phyloP scores from a whole-genome alignment of 331 rosid species.

The Saraca asoca region DNA sequence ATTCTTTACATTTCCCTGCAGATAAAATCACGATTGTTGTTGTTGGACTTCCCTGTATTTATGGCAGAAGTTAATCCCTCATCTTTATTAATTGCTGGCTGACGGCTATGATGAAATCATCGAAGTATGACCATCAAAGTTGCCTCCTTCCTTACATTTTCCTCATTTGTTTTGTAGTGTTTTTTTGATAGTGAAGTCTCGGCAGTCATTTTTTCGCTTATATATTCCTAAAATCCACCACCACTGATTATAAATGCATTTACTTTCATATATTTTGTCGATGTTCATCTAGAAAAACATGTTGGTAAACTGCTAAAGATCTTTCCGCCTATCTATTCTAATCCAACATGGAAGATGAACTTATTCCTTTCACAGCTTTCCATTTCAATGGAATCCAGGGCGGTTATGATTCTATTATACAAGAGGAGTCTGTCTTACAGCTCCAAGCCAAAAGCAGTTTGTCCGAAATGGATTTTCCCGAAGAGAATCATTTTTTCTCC shows the following conservation, averaged over 20 bases:
- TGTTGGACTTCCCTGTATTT: not conserved
- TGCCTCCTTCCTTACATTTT: slow-evolving; percentile 9
- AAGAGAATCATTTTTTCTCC: slow-evolving; percentile 20
- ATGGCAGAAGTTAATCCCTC: slow-evolving; percentile 1
- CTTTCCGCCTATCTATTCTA: slow-evolving; percentile 1
- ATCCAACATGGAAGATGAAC: slow-evolving; percentile 32
- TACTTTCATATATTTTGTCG: not conserved
- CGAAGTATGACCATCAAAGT: slow-evolving; percentile 37
- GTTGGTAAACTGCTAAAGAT: not conserved
- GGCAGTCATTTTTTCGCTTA: not conserved
- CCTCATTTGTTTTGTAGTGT: not conserved
- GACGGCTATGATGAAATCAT: slow-evolving; percentile 27
- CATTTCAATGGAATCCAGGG: slow-evolving; percentile 40
- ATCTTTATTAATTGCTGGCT: slow-evolving; percentile 2
- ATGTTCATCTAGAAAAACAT: slow-evolving; percentile 3
- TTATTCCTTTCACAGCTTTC: slow-evolving; percentile 35
- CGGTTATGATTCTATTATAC: slow-evolving; percentile 29
- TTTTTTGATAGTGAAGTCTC: not conserved
- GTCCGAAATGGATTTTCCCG: slow-evolving; percentile 11
- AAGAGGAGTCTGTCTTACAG: slow-evolving; percentile 15
- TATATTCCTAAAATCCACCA: slow-evolving; percentile 19
- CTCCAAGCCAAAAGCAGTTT: slow-evolving; percentile 20
- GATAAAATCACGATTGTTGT: not conserved
- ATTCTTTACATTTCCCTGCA: not conserved
- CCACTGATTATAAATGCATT: not conserved